These are phyloP conservation scores for Aspergillus sclerotioniger DNA, from an alignment of 495 filamentous ascomycete genomes.

Conservation along the genomic window DNA sequence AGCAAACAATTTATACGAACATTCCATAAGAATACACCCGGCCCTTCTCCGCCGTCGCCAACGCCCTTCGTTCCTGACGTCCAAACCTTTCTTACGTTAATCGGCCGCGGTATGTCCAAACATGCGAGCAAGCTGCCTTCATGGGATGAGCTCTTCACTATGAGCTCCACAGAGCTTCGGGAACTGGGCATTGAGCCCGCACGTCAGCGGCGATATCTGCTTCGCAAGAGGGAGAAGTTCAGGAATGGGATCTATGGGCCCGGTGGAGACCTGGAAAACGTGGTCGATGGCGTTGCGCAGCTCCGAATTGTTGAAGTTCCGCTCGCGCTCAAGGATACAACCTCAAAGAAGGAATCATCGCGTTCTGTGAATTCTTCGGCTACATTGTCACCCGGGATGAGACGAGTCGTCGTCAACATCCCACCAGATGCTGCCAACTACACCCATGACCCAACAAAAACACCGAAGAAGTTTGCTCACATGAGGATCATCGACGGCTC, in stretches of 20 bases:
- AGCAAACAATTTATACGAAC: constrained; percentile 34
- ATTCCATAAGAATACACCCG: constrained; percentile 27
- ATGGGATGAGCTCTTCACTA: constrained; percentile 84
- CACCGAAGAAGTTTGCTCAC: constrained; percentile 53
- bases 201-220: constrained; percentile 74
- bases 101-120: constrained; percentile 79
- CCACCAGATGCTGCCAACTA: constrained; percentile 49
- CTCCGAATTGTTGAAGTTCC: constrained; percentile 66
- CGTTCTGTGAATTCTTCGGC: constrained; percentile 31
- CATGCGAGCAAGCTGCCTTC: constrained; percentile 78
- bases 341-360: constrained; percentile 7
- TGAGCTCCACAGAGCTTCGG: constrained; percentile 71
- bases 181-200: constrained; percentile 85
- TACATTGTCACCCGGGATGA: constrained; percentile 51
- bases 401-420: constrained; percentile 72
- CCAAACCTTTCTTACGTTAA: constrained; percentile 85
- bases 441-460: constrained; percentile 32
- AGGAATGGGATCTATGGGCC: constrained; percentile 69
- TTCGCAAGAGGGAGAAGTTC: constrained; percentile 84
- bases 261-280: constrained; percentile 72
- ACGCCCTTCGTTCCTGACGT: constrained; percentile 86
- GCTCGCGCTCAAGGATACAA: constrained; percentile 8
- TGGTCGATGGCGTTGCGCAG: constrained; percentile 69
- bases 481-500: constrained; percentile 63
- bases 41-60: constrained; percentile 58